Percentiles rank a stretch among this genome's conserved stretches.
Conservation (phyloP, 164 flowering plant species). For the Vitis rupestris region DNA sequence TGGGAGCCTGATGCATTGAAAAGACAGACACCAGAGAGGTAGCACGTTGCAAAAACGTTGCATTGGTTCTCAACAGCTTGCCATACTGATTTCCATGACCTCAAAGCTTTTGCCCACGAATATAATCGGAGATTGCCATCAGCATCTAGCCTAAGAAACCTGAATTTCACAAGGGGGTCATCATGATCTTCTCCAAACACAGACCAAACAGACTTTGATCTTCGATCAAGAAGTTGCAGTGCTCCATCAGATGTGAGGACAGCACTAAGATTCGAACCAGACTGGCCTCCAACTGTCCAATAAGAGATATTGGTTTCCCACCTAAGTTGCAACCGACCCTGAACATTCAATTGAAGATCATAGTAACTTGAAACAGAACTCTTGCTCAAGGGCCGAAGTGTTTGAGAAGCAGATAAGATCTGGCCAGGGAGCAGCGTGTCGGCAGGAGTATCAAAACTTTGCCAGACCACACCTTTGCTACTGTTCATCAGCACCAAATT, state of each 20-base stretch:
- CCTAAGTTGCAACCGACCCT: slow-evolving; percentile 47
- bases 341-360: slow-evolving; percentile 39
- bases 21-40: slow-evolving; percentile 42
- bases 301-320: slow-evolving; percentile 60
- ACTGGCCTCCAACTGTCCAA: slow-evolving; percentile 45
- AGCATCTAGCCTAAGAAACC: slow-evolving; percentile 67
- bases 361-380: slow-evolving; percentile 59
- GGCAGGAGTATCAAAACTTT: slow-evolving; percentile 60
- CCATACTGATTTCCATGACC: slow-evolving; percentile 64
- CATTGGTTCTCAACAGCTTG: slow-evolving; percentile 78
- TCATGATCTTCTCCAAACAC: slow-evolving; percentile 56
- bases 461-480: slow-evolving; percentile 48
- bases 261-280: slow-evolving; percentile 26
- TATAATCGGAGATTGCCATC: slow-evolving; percentile 77
- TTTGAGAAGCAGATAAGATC: slow-evolving; percentile 28
- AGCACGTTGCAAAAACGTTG: slow-evolving; percentile 72
- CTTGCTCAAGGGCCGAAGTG: slow-evolving; percentile 51
- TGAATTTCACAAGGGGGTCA: slow-evolving; percentile 37
- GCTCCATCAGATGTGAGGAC: slow-evolving; percentile 44
- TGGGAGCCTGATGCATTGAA: slow-evolving; percentile 33
- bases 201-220: slow-evolving; percentile 51
- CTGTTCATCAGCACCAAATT: slow-evolving; percentile 52
- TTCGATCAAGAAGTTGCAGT: slow-evolving; percentile 46
- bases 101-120: slow-evolving; percentile 49
- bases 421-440: slow-evolving; percentile 79